Base-by-base conservation (phyloP, 2,329 filamentous ascomycete genomes). In the Akanthomyces muscarius region DNA sequence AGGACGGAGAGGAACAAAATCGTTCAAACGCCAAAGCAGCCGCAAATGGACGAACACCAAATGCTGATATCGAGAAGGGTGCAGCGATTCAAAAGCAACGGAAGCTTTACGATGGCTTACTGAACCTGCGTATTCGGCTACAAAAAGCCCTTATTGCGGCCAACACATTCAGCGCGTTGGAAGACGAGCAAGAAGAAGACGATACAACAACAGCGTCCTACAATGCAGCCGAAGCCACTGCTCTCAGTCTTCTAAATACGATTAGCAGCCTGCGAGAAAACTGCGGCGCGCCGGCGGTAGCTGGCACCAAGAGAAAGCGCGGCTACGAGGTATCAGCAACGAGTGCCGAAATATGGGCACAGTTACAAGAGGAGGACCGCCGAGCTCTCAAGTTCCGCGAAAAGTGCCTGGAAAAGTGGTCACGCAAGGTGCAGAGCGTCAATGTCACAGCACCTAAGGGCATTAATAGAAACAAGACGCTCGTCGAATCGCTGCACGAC, bases 51-150 rank as follows among this genome's bases (percentile, higher is more conserved):
- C 61, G 72, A 16, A 73, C 74, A 41, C 45, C 41, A 52, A 74
- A 68, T 53, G 68, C 69, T 28, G 95, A 98, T 72, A 86, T 89
- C 5, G 86, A 88, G 48, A 98, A 98, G 75, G 95, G 95, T 14
- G 78, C 84, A 61, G 94, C 94, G 0, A 91, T 99, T 44, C 94
- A 92, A 69, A 81, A 87, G 63, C 95, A 99, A 76, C 87, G 92
- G 58, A 89, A 88, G 65, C 86, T 89, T 0, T 99, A 97, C 71
- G 94, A 98, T 69, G 86, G 90, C 0, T 84, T 98, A 0, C 83
- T 99, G 38, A 96, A 97, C 76, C 85, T 92, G 16, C 88, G 95
- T 23, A 97, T 99, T 71, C 90, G 94, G 65, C 78, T 99, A 21
- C 96, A 99, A 74, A 98, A 97, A 75, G 92, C 91, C 1, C 78